These are phyloP conservation scores for Chamaecyparis obtusa DNA, from an alignment of 75 land plant species.

Conservation along the genomic window DNA sequence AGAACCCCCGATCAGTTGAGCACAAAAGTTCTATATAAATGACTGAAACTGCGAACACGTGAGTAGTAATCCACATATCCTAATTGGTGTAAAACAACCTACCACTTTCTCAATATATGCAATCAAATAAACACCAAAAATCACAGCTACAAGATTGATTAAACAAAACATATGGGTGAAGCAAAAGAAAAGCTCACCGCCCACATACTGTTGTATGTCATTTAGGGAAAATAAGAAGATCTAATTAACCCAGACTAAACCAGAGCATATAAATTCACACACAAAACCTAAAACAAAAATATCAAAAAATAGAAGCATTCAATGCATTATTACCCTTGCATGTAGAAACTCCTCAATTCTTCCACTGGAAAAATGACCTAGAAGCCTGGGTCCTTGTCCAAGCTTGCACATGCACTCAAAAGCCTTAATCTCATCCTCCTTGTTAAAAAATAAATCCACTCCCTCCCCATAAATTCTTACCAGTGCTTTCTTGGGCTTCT, in stretches of 20 bases:
- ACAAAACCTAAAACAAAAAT: neutral
- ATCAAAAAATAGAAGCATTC: neutral
- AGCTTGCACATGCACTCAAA: slow-evolving; percentile 88
- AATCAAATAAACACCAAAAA: neutral
- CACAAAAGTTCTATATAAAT: neutral
- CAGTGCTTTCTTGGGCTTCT: slow-evolving; percentile 45
- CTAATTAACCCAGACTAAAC: neutral
- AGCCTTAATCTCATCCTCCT: slow-evolving; percentile 76
- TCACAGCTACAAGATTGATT: neutral
- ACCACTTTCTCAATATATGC: neutral
- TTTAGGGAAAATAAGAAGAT: neutral
- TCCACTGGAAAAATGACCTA: slow-evolving; percentile 74
- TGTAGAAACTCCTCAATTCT: slow-evolving; percentile 91
- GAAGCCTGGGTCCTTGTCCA: slow-evolving; percentile 85
- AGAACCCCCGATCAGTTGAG: neutral
- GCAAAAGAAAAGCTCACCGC: neutral
- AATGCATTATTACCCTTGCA: slow-evolving; percentile 59
- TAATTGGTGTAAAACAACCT: neutral
- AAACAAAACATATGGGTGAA: neutral
- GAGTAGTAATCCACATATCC: neutral
- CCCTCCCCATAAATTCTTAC: slow-evolving; percentile 88
- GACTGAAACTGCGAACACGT: neutral
- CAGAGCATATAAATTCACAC: neutral
- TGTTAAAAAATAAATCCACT: slow-evolving; percentile 70
- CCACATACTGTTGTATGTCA: neutral